Percentiles rank a stretch among this genome's conserved stretches.
Conservation (phyloP, 2,329 filamentous ascomycete genomes). For the Graphium sp. region DNA sequence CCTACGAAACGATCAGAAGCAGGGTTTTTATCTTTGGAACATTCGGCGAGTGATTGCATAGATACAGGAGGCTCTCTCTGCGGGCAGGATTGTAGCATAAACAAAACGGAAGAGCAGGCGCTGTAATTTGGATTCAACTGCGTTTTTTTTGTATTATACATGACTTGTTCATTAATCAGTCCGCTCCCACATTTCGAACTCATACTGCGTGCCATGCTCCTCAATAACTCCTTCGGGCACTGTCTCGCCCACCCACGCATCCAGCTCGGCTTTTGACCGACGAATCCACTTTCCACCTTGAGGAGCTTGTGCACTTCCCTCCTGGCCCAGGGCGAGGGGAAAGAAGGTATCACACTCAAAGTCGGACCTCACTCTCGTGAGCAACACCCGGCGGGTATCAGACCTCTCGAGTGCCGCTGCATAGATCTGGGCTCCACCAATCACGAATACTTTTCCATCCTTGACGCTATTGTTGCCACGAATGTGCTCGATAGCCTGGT, state of each 20-base stretch:
- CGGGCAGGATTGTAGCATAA: too few species aligned
- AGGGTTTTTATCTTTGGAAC: too few species aligned
- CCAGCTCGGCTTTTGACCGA: conserved; percentile 32
- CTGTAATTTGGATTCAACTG: too few species aligned
- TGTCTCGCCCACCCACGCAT: conserved; percentile 49
- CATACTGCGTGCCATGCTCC: conserved; percentile 49
- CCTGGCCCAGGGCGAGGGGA: conserved; percentile 32
- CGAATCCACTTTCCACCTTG: conserved; percentile 46
- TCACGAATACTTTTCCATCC: conserved; percentile 57
- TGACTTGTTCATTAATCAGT: too few species aligned
- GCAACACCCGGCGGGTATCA: conserved; percentile 44
- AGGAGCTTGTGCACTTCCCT: conserved; percentile 9
- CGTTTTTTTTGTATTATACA: too few species aligned
- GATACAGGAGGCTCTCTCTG: too few species aligned
- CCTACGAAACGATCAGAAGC: too few species aligned
- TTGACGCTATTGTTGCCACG: conserved; percentile 14
- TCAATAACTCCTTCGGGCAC: conserved; percentile 36
- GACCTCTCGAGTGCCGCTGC: conserved; percentile 43
- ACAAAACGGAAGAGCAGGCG: too few species aligned
- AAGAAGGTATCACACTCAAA: conserved; percentile 69
- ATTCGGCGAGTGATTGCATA: too few species aligned
- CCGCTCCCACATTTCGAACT: conserved; percentile 62
- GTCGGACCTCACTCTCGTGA: conserved; percentile 51
- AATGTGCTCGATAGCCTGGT: conserved; percentile 35
- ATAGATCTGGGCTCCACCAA: conserved; percentile 84